phyloP scores from a whole-genome alignment of 192 early-diverging fungal genomes.

The Coemansia sp. region DNA sequence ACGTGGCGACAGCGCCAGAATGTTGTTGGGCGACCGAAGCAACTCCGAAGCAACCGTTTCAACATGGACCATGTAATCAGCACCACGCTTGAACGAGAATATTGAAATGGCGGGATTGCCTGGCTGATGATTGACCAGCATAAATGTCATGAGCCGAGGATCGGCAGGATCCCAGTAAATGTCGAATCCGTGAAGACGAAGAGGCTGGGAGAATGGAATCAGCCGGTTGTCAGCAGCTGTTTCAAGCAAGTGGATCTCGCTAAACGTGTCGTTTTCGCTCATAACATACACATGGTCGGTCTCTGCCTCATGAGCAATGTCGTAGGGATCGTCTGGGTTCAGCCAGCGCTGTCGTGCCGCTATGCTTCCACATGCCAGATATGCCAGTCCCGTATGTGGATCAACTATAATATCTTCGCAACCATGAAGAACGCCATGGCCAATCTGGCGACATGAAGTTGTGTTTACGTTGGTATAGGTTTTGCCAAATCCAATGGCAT shows the following conservation, averaged over 20 bases:
- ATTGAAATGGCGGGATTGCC: conserved; percentile 51
- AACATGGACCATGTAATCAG: conserved; percentile 47
- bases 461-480: conserved; percentile 29
- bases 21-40: conserved; percentile 58
- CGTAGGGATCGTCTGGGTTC: conserved; percentile 42
- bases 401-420: conserved; percentile 63
- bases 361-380: conserved; percentile 55
- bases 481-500: conserved; percentile 23
- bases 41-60: conserved; percentile 57
- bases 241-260: conserved; percentile 23
- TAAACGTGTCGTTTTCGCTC: conserved; percentile 37
- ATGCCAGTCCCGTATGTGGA: conserved; percentile 56
- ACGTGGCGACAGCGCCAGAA: conserved; percentile 55
- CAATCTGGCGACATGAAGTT: conserved; percentile 45
- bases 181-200: conserved; percentile 57
- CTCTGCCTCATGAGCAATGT: conserved; percentile 32
- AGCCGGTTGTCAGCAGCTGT: conserved; percentile 13
- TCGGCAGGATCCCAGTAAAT: conserved; percentile 52
- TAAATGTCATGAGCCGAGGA: conserved; percentile 49
- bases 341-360: conserved; percentile 51
- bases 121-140: conserved; percentile 58
- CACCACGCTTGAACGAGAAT: conserved; percentile 39
- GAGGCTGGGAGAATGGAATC: conserved; percentile 39
- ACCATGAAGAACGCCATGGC: conserved; percentile 39
- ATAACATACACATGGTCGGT: conserved; percentile 54